Evolutionary conservation across 2,329 filamentous ascomycete species (phyloP).

Genomic region (Phyllosticta citribraziliensis): DNA sequence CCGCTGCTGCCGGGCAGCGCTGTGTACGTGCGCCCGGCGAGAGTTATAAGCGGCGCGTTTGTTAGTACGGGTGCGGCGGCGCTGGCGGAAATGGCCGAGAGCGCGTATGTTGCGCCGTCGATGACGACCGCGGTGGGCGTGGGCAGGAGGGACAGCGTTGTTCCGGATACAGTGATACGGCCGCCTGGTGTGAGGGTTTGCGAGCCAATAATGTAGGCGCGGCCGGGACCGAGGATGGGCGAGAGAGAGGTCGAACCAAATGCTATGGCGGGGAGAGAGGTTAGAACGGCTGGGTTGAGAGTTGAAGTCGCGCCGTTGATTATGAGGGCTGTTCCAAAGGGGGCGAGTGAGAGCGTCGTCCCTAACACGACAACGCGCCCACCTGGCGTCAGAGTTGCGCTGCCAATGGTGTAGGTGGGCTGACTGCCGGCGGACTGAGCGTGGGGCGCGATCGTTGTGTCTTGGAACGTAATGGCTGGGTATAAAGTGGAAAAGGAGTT

Average conservation of each 20-base stretch:
- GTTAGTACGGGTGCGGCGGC: slow-evolving; percentile 19
- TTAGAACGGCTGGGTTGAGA: slow-evolving; percentile 11
- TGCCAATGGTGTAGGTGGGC: slow-evolving; percentile 2
- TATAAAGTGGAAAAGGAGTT: slow-evolving; percentile 12
- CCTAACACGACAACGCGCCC: slow-evolving; percentile 15
- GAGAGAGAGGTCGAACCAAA: slow-evolving; percentile 22
- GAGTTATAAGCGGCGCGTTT: slow-evolving; percentile 21
- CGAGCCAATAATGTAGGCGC: slow-evolving; percentile 27
- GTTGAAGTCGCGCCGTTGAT: slow-evolving; percentile 22
- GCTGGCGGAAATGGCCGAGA: slow-evolving; percentile 11
- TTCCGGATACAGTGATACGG: slow-evolving; percentile 23
- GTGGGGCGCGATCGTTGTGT: slow-evolving; percentile 1
- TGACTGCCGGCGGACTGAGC: neutral
- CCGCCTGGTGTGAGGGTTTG: slow-evolving; percentile 30
- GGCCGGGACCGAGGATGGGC: slow-evolving; percentile 1
- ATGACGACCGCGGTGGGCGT: slow-evolving; percentile 24
- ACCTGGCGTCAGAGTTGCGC: slow-evolving; percentile 17
- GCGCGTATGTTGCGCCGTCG: slow-evolving; percentile 20
- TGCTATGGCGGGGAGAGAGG: slow-evolving; percentile 21
- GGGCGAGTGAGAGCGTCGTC: slow-evolving; percentile 16
- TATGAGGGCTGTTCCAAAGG: slow-evolving; percentile 18
- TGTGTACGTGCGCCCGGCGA: slow-evolving; percentile 20
- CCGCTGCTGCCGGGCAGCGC: slow-evolving; percentile 21
- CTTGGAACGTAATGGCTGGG: slow-evolving; percentile 15
- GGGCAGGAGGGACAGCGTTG: slow-evolving; percentile 22